Percentiles rank a stretch among this genome's conserved stretches.
These are phyloP conservation scores for Skeletonema grethae DNA, from an alignment of 108 stramenopile genomes.

Conservation along the genomic window DNA sequence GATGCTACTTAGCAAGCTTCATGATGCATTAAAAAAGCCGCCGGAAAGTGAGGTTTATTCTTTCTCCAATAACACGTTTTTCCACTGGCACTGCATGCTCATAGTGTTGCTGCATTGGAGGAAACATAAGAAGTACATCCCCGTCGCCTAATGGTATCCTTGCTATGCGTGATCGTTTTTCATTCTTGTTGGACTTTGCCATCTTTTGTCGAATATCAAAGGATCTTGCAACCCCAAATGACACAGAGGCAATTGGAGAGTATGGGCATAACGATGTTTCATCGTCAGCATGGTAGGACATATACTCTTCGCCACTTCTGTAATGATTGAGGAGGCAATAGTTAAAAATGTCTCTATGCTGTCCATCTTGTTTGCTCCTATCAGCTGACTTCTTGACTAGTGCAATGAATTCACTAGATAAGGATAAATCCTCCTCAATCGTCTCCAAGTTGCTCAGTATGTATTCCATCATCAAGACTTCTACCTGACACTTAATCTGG, in stretches of 20 bases:
- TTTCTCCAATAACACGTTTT: constrained; percentile 34
- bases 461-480: constrained; percentile 26
- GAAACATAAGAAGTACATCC: constrained; percentile 36
- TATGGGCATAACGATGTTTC: constrained; percentile 23
- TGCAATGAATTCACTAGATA: constrained; percentile 27
- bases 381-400: constrained; percentile 7
- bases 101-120: constrained; percentile 43
- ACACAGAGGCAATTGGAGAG: constrained; percentile 37
- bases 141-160: constrained; percentile 39
- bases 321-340: constrained; percentile 45
- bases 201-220: constrained; percentile 33
- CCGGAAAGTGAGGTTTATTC: constrained; percentile 42
- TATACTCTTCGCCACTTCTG: constrained; percentile 41
- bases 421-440: constrained; percentile 11
- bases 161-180: constrained; percentile 23
- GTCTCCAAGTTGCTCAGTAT: constrained; percentile 9
- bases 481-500: constrained; percentile 32
- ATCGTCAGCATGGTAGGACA: constrained; percentile 41
- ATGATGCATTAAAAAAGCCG: constrained; percentile 2
- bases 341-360: constrained; percentile 29
- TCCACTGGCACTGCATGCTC: constrained; percentile 41
- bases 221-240: constrained; percentile 34
- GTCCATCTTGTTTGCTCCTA: background rate
- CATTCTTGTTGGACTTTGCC: background rate
- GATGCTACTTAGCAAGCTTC: background rate